A percentile compares a stretch with the other conserved stretches of the same genome.
phyloP scores from a whole-genome alignment of 352 stramenopile species.

The Globisporangium solare region DNA sequence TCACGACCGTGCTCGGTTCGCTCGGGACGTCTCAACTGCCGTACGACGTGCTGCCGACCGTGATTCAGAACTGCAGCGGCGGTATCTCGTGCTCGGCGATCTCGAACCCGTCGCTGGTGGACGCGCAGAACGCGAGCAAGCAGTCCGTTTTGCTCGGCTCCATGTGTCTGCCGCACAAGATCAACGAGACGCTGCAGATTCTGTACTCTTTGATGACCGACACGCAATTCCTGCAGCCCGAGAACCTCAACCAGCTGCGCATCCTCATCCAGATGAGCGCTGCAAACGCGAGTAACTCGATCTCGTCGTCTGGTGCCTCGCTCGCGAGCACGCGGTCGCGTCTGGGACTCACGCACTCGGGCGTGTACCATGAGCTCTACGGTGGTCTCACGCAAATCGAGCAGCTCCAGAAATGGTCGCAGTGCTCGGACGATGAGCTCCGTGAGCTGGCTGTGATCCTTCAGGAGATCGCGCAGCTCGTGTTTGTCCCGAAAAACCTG shows the following conservation, averaged over 20 bases:
- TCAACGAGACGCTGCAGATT: constrained; percentile 55
- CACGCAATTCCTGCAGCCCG: constrained; percentile 64
- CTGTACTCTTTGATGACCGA: constrained; percentile 61
- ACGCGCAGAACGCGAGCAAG: constrained; percentile 35
- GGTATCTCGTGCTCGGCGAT: constrained; percentile 62
- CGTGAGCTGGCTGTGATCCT: constrained; percentile 44
- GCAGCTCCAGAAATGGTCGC: constrained; percentile 66
- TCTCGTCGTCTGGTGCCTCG: constrained; percentile 62
- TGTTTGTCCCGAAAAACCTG: constrained; percentile 56
- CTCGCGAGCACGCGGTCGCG: constrained; percentile 54
- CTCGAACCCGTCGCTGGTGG: constrained; percentile 45
- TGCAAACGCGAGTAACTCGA: constrained; percentile 59
- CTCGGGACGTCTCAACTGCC: constrained; percentile 64
- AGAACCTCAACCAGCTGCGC: constrained; percentile 70
- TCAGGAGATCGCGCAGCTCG: constrained; percentile 47
- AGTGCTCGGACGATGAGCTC: constrained; percentile 67
- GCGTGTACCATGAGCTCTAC: constrained; percentile 64
- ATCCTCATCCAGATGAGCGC: constrained; percentile 73
- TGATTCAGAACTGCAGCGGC: constrained; percentile 73
- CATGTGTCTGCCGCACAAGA: constrained; percentile 71
- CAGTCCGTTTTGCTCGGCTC: constrained; percentile 63
- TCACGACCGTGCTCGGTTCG: constrained; percentile 64
- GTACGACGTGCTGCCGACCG: constrained; percentile 66
- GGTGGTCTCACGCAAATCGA: constrained; percentile 70
- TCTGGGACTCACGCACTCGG: constrained; percentile 46